Percentiles rank a stretch among this genome's conserved stretches.
Conservation (phyloP, 2,329 filamentous ascomycete genomes). For the Lojkania enalia region DNA sequence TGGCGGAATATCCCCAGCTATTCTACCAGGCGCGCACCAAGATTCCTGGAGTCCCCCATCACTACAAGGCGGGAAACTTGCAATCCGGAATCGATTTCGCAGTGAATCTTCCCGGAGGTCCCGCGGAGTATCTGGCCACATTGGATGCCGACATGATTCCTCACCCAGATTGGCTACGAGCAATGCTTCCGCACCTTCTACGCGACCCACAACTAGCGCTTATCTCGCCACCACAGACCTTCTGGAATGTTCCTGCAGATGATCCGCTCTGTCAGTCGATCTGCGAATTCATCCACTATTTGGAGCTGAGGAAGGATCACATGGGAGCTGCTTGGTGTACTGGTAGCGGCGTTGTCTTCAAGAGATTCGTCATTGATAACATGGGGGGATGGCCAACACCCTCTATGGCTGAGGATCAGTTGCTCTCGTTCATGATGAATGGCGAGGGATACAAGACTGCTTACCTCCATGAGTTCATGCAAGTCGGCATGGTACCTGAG, state of each 20-base stretch:
- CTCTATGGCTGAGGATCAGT: neutral
- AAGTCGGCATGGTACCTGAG: neutral
- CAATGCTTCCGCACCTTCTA: slow-evolving; percentile 62
- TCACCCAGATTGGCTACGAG: slow-evolving; percentile 61
- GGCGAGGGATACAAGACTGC: neutral
- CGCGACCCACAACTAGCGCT: slow-evolving; percentile 44
- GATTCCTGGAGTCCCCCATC: neutral
- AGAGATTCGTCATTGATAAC: neutral
- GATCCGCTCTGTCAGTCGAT: neutral
- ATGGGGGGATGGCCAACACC: neutral
- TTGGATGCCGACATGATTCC: slow-evolving; percentile 71
- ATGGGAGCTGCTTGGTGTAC: neutral
- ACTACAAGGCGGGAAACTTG: neutral
- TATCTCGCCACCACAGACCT: neutral
- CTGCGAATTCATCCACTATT: neutral
- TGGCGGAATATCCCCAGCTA: neutral
- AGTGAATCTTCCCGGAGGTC: neutral
- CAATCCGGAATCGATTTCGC: neutral
- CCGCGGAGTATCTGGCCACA: slow-evolving; percentile 52
- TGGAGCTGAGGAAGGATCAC: neutral
- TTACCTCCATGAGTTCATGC: neutral
- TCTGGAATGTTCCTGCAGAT: neutral
- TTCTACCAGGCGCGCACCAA: neutral
- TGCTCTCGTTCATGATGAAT: neutral
- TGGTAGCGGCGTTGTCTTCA: neutral